Conservation (phyloP, 2,329 filamentous ascomycete species). For the Colletotrichum sojae region DNA sequence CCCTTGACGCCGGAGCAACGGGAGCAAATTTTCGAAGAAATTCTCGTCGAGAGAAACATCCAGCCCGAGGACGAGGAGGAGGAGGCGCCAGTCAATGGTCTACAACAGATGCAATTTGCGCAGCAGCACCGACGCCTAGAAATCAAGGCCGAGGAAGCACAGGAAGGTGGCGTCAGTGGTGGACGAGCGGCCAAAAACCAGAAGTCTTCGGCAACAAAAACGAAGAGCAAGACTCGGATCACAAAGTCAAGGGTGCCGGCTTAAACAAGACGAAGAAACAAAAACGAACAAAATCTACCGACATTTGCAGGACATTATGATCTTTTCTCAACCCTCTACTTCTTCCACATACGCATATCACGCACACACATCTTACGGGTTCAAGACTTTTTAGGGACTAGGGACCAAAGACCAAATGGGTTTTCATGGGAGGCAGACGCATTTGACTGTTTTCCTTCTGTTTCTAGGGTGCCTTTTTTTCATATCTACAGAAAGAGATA, state of each 20-base stretch:
- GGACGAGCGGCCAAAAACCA: conserved; percentile 1
- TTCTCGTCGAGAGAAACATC: conserved; percentile 35
- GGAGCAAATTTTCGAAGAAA: conserved; percentile 42
- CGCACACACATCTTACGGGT: not conserved
- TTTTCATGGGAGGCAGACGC: conserved; percentile 1
- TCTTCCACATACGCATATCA: not conserved
- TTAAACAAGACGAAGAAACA: not conserved
- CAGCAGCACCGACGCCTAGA: not conserved
- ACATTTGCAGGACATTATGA: conserved; percentile 3
- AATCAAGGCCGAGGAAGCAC: not conserved
- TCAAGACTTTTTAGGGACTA: conserved; percentile 18
- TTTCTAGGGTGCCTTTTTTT: not conserved
- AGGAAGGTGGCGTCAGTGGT: not conserved
- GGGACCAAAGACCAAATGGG: not conserved
- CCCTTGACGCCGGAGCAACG: conserved; percentile 36
- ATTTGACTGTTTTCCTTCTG: conserved; percentile 18
- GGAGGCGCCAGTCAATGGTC: conserved; percentile 17
- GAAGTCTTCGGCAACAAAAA: not conserved
- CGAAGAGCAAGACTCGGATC: conserved; percentile 6
- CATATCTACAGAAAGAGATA: conserved; percentile 20
- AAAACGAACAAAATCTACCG: not conserved
- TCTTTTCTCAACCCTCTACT: not conserved
- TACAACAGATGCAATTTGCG: conserved; percentile 10
- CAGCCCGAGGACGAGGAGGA: conserved; percentile 35
- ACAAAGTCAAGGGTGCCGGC: conserved; percentile 5